Percentiles rank a stretch among this genome's conserved stretches.
These are phyloP conservation scores for Bauhinia variegata DNA, from an alignment of 306 rosid genomes.

Conservation along the genomic window DNA sequence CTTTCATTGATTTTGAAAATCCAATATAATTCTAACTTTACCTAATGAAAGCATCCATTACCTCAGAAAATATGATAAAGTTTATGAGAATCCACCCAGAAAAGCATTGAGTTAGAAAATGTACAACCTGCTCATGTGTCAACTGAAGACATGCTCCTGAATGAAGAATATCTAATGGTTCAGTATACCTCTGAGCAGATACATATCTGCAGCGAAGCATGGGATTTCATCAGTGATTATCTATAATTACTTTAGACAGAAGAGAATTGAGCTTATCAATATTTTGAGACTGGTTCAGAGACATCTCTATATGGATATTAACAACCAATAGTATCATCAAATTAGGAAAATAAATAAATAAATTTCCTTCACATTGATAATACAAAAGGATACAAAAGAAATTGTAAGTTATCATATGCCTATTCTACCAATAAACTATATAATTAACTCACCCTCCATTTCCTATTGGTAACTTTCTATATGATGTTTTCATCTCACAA, in stretches of 20 bases:
- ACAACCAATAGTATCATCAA: neutral
- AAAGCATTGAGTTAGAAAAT: conserved; percentile 23
- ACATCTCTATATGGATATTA: no score
- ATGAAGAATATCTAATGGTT: conserved; percentile 83
- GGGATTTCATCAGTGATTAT: conserved; percentile 31
- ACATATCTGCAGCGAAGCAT: conserved; percentile 67
- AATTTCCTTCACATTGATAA: conserved; percentile 2
- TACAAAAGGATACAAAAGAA: neutral
- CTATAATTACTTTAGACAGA: no score
- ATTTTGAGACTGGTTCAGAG: no score
- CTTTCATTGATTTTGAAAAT: neutral
- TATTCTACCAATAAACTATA: neutral
- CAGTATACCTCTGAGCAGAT: conserved; percentile 70
- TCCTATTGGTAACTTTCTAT: neutral
- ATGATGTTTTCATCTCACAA: neutral
- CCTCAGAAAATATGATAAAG: conserved; percentile 1
- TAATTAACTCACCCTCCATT: neutral
- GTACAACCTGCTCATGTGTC: conserved; percentile 74
- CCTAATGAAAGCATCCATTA: neutral
- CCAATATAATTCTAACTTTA: neutral
- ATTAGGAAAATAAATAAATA: conserved; percentile 6
- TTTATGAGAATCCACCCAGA: conserved; percentile 23
- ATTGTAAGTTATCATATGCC: conserved; percentile 1
- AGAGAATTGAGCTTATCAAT: no score
- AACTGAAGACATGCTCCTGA: conserved; percentile 88